A percentile compares a stretch with the other conserved stretches of the same genome.
Conservation (phyloP, 2,329 filamentous ascomycete species). For the Alternaria panax region DNA sequence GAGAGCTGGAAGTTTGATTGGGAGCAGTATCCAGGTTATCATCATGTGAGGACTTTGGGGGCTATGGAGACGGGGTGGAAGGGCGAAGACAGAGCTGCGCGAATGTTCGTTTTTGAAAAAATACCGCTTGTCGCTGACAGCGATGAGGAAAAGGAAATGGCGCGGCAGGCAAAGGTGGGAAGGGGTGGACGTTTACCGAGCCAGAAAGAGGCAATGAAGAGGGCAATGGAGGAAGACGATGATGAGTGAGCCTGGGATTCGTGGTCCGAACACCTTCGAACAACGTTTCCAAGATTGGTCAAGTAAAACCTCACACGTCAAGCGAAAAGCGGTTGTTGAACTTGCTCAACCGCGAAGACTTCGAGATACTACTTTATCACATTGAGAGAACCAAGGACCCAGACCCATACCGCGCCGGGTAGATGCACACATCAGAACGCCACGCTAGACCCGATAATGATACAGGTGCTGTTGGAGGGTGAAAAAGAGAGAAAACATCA, state of each 20-base stretch:
- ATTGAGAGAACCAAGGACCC: neutral
- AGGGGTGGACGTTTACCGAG: conserved; percentile 15
- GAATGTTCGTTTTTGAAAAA: conserved; percentile 57
- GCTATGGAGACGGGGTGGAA: conserved; percentile 59
- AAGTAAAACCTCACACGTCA: neutral
- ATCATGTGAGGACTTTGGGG: conserved; percentile 75
- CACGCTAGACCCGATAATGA: conserved; percentile 5
- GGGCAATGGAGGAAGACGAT: conserved; percentile 13
- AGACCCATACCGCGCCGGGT: conserved; percentile 6
- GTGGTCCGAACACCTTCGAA: neutral
- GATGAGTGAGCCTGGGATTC: neutral
- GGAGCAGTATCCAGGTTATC: conserved; percentile 74
- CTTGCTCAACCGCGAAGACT: neutral
- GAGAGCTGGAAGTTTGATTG: conserved; percentile 74
- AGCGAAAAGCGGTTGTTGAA: neutral
- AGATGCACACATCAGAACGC: conserved; percentile 1
- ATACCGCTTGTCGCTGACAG: conserved; percentile 38
- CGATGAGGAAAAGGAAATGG: conserved; percentile 32
- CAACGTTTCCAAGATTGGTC: neutral
- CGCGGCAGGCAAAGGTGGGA: conserved; percentile 22
- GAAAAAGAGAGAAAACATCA: conserved; percentile 48
- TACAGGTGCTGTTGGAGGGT: neutral
- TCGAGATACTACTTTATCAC: neutral
- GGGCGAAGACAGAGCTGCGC: conserved; percentile 56
- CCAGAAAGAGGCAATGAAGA: conserved; percentile 21